Evolutionary conservation across 805 yeast genomes (phyloP).

Genomic region (Saccharomycopsis guyanensis): DNA sequence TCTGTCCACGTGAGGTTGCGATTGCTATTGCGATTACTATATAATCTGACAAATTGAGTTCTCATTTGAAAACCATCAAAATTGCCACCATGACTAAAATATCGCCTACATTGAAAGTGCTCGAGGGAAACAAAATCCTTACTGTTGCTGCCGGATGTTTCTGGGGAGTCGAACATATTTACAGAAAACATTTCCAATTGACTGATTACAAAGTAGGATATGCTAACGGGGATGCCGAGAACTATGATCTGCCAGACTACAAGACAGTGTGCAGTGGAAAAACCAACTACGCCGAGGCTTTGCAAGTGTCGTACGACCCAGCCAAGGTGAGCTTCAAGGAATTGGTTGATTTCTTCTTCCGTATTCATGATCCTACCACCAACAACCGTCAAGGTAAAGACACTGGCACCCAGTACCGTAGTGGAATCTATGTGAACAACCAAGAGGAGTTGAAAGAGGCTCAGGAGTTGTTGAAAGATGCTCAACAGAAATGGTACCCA

Average conservation of each 20-base stretch:
- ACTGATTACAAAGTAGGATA: slow-evolving; percentile 82
- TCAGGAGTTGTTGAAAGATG: slow-evolving; percentile 36
- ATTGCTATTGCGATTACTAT: neutral
- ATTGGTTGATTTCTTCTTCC: slow-evolving; percentile 74
- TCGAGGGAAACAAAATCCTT: slow-evolving; percentile 43
- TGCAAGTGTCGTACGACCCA: slow-evolving; percentile 82
- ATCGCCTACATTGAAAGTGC: slow-evolving; percentile 34
- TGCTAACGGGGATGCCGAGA: slow-evolving; percentile 59
- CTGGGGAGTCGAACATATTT: slow-evolving; percentile 88
- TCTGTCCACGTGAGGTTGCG: neutral
- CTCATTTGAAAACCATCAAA: too few species aligned
- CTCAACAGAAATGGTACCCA: slow-evolving; percentile 74
- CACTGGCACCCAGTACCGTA: slow-evolving; percentile 81
- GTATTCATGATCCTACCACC: slow-evolving; percentile 93
- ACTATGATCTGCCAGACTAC: slow-evolving; percentile 45
- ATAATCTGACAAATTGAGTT: neutral
- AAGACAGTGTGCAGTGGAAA: slow-evolving; percentile 65
- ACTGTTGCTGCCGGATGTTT: slow-evolving; percentile 69
- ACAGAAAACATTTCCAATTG: slow-evolving; percentile 59
- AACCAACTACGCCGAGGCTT: slow-evolving; percentile 74
- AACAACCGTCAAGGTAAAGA: slow-evolving; percentile 81
- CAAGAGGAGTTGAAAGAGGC: slow-evolving; percentile 41
- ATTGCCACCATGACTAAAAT: slow-evolving; percentile 21
- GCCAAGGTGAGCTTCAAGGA: slow-evolving; percentile 47
- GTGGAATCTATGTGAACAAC: slow-evolving; percentile 63